Evolutionary conservation across 2,329 filamentous ascomycete species (phyloP), one percentile per base, ranked within the genome.

Genomic region (Chaetomiaceae sp.): DNA sequence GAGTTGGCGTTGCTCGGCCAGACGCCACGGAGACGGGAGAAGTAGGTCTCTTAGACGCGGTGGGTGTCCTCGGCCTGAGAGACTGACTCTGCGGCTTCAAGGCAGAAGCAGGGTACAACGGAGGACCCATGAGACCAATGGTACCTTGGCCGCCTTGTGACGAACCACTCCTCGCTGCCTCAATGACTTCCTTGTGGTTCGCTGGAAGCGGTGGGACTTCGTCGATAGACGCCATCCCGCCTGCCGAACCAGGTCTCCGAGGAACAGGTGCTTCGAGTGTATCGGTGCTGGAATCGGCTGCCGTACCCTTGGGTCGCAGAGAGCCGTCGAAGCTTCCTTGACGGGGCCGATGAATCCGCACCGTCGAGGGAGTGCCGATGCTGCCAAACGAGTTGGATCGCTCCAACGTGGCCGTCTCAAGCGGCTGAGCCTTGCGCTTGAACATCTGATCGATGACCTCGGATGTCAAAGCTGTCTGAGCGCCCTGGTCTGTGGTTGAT

Each of bases 131-230:
- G 51, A 64, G 64, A 48, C 65, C 62, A 20, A 64, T 63, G 4
- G 57, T 60, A 5, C 56, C 59, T 39, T 58, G 59, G 27, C 60
- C 66, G 62, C 75, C 67, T 65, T 78, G 64, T 57, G 77, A 72
- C 5, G 82, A 83, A 20, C 74, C 72, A 25, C 79, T 76, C 57
- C 83, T 85, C 36, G 88, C 89, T 45, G 89, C 89, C 63, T 92
- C 86, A 62, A 96, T 96, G 54, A 81, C 85, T 70, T 94, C 83
- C 61, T 83, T 88, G 68, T 96, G 91, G 67, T 96, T 91, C 12
- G 76, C 63, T 37, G 91, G 92, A 54, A 96, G 76, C 29, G 91
- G 91, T 34, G 90, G 90, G 74, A 72, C 66, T 27, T 72, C 68
- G 33, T 71, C 68, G 2, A 69, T 56, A 11, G 71, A 71, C 33